Base-by-base conservation (phyloP, 805 yeast species). In the Wickerhamiella azymoides region DNA sequence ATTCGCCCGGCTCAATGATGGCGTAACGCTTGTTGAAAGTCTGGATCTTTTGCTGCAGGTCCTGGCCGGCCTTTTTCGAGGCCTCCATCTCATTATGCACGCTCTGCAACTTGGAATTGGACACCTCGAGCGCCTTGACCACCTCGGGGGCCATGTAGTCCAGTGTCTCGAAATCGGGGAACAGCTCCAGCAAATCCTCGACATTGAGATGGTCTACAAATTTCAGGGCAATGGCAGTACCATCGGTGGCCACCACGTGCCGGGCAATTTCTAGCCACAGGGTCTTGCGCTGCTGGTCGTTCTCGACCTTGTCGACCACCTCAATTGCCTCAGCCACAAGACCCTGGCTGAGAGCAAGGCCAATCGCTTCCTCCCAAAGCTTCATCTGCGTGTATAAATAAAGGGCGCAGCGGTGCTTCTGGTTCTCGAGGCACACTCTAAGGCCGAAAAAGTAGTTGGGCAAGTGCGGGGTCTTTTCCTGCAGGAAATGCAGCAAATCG, bases 81-180 rank as follows among this genome's bases (percentile, higher is more conserved):
- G 77, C 79, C 38, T 74, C 74, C 80, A 89, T 89, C 48, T 85
- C 94, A 16, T 67, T 58, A 1, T 85, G 76, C 30, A 86, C 65
- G 43, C 74, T 72, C 39, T 71, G 72, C 62, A 92, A 81, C 36
- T 72, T 71, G 21, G 68, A 60, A 40, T 86, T 84, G 57, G 84
- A 80, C 25, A 69, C 70, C 57, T 84, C 88, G 51, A 92, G 65
- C n/a, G 89, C 80, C 40, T 70, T 68, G 27, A 88, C 84, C 37
- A 92, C 74, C 53, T 86, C 94, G 40, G 81, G 83, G 52, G 85
- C 84, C 56, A 92, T 74, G 49, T 81, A 78, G 52, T 84, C 92
- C 41, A 92, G 79, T 24, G 84, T 77, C 0, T 83, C 73, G 47
- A 83, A 76, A 53, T 85, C 88, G 0, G 96, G 95, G 52, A 92